These are phyloP conservation scores for Apophysomyces elegans DNA, from an alignment of 371 early-diverging fungal genomes.

Conservation along the genomic window DNA sequence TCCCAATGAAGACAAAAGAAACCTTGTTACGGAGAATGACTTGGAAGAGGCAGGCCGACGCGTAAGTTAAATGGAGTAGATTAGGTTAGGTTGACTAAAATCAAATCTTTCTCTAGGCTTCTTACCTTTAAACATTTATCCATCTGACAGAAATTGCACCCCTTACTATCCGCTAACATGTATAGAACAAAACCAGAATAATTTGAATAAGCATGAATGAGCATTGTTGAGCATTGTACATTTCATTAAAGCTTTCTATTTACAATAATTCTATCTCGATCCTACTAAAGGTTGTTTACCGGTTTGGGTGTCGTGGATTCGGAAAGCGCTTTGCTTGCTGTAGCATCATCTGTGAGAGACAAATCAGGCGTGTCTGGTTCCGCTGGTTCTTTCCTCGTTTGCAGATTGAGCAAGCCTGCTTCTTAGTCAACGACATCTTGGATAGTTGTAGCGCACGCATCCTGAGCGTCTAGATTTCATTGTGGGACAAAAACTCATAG, in stretches of 20 bases:
- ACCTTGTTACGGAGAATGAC: constrained; percentile 42
- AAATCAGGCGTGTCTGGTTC: background rate
- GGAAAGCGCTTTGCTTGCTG: constrained; percentile 2
- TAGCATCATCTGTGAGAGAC: constrained; percentile 5
- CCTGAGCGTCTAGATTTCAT: background rate
- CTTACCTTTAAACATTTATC: background rate
- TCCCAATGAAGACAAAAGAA: constrained; percentile 46
- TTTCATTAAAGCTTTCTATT: constrained; percentile 1
- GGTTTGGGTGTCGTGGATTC: background rate
- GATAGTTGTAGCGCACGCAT: background rate
- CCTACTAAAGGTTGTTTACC: too few species aligned
- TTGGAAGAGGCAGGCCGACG: constrained; percentile 52
- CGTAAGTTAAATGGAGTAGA: constrained; percentile 11
- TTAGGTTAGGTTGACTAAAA: background rate
- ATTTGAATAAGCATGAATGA: constrained; percentile 3
- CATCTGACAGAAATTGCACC: background rate
- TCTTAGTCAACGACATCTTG: background rate
- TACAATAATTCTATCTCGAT: background rate
- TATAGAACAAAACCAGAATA: background rate
- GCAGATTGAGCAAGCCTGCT: background rate
- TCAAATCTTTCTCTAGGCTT: background rate
- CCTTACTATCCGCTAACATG: background rate
- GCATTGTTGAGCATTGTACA: constrained; percentile 10
- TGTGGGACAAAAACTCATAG: background rate
- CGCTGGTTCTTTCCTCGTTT: background rate